These are phyloP conservation scores for Madurella fahalii DNA, from an alignment of 2,329 filamentous ascomycete genomes.

Conservation along the genomic window DNA sequence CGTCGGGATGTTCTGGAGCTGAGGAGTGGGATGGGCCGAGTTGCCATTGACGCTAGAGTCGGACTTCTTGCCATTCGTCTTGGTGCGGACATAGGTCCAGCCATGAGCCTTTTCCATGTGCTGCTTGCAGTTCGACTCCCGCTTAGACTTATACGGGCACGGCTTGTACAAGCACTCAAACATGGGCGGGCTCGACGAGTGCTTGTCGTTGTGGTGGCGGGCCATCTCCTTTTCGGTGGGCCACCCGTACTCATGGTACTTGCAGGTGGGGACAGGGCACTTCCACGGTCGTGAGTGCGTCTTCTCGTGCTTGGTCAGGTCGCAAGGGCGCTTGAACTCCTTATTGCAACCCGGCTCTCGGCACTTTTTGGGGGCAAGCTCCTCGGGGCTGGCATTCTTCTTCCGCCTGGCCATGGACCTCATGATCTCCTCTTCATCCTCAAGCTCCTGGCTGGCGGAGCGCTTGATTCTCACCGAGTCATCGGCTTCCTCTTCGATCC, in stretches of 20 bases:
- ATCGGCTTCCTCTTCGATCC: conserved; percentile 44
- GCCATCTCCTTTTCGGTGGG: conserved; percentile 97
- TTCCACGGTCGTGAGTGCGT: conserved; percentile 97
- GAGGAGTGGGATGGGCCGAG: conserved; percentile 51
- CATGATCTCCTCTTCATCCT: conserved; percentile 76
- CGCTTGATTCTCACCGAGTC: conserved; percentile 56
- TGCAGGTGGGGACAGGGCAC: conserved; percentile 77
- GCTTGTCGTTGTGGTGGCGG: conserved; percentile 94
- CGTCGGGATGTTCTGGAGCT: conserved; percentile 58
- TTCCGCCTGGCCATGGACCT: conserved; percentile 94
- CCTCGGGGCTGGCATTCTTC: conserved; percentile 84
- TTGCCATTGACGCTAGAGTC: conserved; percentile 37
- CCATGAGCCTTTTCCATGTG: conserved; percentile 81
- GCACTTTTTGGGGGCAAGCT: conserved; percentile 76
- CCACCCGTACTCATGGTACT: conserved; percentile 86
- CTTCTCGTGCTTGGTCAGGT: conserved; percentile 97
- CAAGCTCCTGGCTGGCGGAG: conserved; percentile 63
- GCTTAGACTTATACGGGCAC: conserved; percentile 94
- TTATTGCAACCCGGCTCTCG: conserved; percentile 74
- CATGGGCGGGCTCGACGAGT: conserved; percentile 73
- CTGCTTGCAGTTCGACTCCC: conserved; percentile 78
- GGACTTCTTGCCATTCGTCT: conserved; percentile 73
- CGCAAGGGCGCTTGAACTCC: conserved; percentile 94
- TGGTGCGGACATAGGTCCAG: conserved; percentile 69
- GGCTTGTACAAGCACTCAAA: conserved; percentile 78